These are phyloP conservation scores for Crithidia acanthocephali DNA, from an alignment of 208 protist species.

Conservation along the genomic window DNA sequence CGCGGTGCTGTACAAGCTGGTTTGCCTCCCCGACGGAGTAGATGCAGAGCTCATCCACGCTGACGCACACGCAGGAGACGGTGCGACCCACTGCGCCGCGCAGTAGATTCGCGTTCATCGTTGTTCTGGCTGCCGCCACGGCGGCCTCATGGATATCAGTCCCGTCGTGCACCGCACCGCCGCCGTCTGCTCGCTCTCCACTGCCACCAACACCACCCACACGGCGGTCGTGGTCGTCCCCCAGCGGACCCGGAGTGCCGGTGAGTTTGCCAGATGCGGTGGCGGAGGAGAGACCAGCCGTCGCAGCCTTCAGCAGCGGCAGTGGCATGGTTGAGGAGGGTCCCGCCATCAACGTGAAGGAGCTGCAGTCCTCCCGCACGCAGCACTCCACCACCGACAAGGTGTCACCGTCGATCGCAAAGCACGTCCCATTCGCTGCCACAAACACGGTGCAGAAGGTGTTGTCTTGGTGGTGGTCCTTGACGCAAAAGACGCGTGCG, in stretches of 20 bases:
- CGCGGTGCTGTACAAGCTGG: constrained; percentile 28
- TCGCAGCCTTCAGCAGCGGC: not conserved
- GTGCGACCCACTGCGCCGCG: constrained; percentile 26
- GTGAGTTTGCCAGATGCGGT: not conserved
- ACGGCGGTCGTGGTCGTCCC: too few species aligned
- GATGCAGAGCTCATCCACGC: constrained; percentile 75
- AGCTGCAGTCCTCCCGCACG: constrained; percentile 72
- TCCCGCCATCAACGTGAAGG: constrained; percentile 70
- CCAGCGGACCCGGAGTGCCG: too few species aligned
- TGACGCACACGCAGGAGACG: constrained; percentile 71
- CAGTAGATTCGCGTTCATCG: constrained; percentile 12
- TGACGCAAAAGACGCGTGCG: constrained; percentile 51
- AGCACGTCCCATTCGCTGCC: constrained; percentile 66
- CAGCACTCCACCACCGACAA: constrained; percentile 54
- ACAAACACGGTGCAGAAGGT: constrained; percentile 72
- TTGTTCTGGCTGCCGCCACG: too few species aligned
- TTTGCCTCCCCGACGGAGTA: constrained; percentile 63
- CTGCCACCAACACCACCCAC: not conserved
- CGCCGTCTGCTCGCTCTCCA: not conserved
- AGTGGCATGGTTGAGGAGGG: constrained; percentile 31
- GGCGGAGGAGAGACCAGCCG: not conserved
- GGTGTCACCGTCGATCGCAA: constrained; percentile 52
- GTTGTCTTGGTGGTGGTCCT: constrained; percentile 30
- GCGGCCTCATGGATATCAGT: too few species aligned
- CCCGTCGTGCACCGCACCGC: not conserved